Conservation (phyloP, 441 rosid genomes). For the Lepidium campestre region DNA sequence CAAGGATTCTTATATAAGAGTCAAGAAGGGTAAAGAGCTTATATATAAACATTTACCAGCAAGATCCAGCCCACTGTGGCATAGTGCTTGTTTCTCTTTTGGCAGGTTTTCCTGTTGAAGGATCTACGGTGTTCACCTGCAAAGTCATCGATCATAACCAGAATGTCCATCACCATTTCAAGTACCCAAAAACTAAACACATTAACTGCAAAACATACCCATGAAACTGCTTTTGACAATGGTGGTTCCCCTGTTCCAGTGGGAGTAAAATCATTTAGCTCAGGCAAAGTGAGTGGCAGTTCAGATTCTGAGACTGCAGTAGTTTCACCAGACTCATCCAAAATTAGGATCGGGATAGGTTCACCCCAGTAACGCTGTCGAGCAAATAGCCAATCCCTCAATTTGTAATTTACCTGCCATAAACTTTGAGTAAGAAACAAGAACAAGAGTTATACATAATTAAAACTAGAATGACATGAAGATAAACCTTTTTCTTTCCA, state of each 20-base stretch:
- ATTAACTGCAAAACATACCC: slow-evolving; percentile 45
- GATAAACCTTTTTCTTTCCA: slow-evolving; percentile 82
- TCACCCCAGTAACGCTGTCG: slow-evolving; percentile 99
- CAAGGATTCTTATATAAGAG: not conserved
- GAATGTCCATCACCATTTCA: not conserved
- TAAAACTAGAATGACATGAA: not conserved
- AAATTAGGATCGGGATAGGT: slow-evolving; percentile 84
- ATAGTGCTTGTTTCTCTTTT: slow-evolving; percentile 94
- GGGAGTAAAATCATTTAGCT: slow-evolving; percentile 92
- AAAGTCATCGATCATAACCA: slow-evolving; percentile 11
- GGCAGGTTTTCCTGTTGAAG: slow-evolving; percentile 67
- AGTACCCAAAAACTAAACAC: not conserved
- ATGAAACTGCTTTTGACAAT: slow-evolving; percentile 67
- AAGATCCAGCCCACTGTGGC: slow-evolving; percentile 99
- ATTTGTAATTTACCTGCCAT: slow-evolving; percentile 81
- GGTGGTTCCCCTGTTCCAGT: slow-evolving; percentile 96
- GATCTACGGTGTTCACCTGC: slow-evolving; percentile 66
- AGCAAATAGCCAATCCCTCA: slow-evolving; percentile 99
- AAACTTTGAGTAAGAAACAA: slow-evolving; percentile 15
- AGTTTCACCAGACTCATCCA: slow-evolving; percentile 62
- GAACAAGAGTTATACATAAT: not conserved
- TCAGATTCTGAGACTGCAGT: slow-evolving; percentile 71
- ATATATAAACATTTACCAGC: slow-evolving; percentile 56
- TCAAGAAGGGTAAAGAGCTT: not conserved
- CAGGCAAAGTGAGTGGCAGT: slow-evolving; percentile 83